Conservation (phyloP, 371 early-diverging fungal species). For the Syncephalastrum contaminatum region DNA sequence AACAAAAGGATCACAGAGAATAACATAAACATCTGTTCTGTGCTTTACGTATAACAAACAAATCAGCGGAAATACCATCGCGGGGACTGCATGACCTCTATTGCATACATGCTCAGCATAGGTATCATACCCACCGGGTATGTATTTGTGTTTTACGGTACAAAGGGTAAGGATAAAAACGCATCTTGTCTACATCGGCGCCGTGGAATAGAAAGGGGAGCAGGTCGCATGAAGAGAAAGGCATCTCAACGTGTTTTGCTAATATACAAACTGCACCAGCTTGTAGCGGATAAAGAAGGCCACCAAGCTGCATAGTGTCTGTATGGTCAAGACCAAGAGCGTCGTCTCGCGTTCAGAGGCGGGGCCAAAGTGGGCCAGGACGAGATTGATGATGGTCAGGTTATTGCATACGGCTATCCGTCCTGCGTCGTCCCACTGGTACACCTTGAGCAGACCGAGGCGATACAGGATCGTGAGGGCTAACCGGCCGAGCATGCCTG, state of each 20-base stretch:
- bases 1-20: too few species aligned
- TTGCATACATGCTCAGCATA: too few species aligned
- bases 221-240: too few species aligned
- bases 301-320: constrained; percentile 59
- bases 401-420: constrained; percentile 70
- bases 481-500: constrained; percentile 32
- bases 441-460: constrained; percentile 46
- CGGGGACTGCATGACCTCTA: too few species aligned
- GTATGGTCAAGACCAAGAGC: constrained; percentile 58
- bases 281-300: constrained; percentile 79
- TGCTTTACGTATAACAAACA: too few species aligned
- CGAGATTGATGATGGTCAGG: constrained; percentile 88
- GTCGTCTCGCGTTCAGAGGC: constrained; percentile 72
- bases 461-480: constrained; percentile 36
- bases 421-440: constrained; percentile 63
- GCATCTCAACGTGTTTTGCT: neutral
- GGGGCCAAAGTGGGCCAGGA: constrained; percentile 76
- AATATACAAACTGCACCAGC: constrained; percentile 76
- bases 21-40: too few species aligned
- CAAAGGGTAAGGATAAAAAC: too few species aligned
- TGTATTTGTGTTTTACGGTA: too few species aligned
- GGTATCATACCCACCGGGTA: too few species aligned
- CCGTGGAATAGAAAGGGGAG: too few species aligned
- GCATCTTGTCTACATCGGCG: too few species aligned
- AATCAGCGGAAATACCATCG: too few species aligned